Evolutionary conservation across 2,329 filamentous ascomycete genomes (phyloP).

Genomic region (Lachnellula arida): DNA sequence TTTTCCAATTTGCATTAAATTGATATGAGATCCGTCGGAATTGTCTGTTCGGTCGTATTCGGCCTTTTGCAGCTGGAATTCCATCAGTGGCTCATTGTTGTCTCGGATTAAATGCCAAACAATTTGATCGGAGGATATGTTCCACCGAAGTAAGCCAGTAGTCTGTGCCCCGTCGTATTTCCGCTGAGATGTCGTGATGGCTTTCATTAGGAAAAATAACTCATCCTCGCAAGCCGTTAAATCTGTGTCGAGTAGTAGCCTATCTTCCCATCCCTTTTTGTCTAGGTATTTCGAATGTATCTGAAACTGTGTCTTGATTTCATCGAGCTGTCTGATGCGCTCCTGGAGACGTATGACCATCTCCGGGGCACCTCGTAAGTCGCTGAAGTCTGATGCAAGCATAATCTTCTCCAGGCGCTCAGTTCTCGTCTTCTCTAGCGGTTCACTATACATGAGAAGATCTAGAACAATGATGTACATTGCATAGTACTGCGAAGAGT

Average conservation of each 20-base stretch:
- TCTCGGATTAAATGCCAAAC: conserved; percentile 95
- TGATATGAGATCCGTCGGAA: conserved; percentile 93
- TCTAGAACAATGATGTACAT: conserved; percentile 98
- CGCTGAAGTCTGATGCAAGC: conserved; percentile 96
- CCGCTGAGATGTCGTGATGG: conserved; percentile 92
- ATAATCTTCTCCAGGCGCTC: conserved; percentile 98
- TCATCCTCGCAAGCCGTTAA: conserved; percentile 89
- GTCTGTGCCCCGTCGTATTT: conserved; percentile 73
- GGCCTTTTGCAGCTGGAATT: conserved; percentile 87
- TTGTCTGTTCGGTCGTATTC: conserved; percentile 96
- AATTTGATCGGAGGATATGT: conserved; percentile 89
- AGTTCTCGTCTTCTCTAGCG: conserved; percentile 91
- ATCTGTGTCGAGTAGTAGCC: conserved; percentile 83
- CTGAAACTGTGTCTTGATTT: conserved; percentile 96
- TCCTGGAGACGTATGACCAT: conserved; percentile 91
- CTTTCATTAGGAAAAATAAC: conserved; percentile 99
- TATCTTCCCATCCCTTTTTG: conserved; percentile 85
- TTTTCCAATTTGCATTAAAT: conserved; percentile 81
- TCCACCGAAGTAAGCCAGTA: conserved; percentile 82
- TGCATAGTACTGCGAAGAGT: conserved; percentile 95
- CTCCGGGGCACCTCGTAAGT: conserved; percentile 85
- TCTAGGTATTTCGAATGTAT: conserved; percentile 85
- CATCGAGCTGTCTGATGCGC: conserved; percentile 86
- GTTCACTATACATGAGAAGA: conserved; percentile 92
- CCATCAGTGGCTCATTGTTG: conserved; percentile 79